These are phyloP conservation scores for Cryptosporidium sp. DNA, from an alignment of 169 alveolate species.

Conservation along the genomic window DNA sequence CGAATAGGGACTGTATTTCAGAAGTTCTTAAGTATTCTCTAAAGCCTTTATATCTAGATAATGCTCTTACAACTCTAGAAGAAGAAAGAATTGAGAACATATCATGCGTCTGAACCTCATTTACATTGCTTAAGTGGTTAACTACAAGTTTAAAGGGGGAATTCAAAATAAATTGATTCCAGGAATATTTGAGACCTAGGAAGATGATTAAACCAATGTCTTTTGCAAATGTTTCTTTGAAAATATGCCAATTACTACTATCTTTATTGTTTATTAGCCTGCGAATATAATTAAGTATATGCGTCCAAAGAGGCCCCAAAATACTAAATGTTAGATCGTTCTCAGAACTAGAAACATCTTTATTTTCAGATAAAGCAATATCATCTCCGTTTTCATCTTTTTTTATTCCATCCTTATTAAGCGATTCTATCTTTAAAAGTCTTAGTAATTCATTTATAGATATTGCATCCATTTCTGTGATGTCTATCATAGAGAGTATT, in stretches of 20 bases:
- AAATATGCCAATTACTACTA: conserved; percentile 49
- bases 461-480: conserved; percentile 36
- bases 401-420: conserved; percentile 3
- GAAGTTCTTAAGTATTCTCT: conserved; percentile 49
- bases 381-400: conserved; percentile 2
- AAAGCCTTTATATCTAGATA: conserved; percentile 54
- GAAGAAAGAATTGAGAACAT: conserved; percentile 34
- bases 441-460: conserved; percentile 47
- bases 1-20: conserved; percentile 32
- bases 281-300: conserved; percentile 48
- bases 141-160: conserved; percentile 50
- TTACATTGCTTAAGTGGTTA: conserved; percentile 37
- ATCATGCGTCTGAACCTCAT: conserved; percentile 57
- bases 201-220: conserved; percentile 52
- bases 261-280: conserved; percentile 40
- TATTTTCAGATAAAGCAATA: not conserved
- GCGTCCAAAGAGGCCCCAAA: conserved; percentile 61
- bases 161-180: conserved; percentile 56
- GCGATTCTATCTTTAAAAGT: conserved; percentile 14
- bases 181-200: conserved; percentile 63
- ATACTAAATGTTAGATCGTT: conserved; percentile 28
- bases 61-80: conserved; percentile 54
- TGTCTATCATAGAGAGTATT: conserved; percentile 62
- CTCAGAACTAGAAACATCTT: conserved; percentile 1
- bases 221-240: conserved; percentile 52